A percentile compares a stretch with the other conserved stretches of the same genome.
phyloP scores from a whole-genome alignment of 108 stramenopile genomes.

The Skeletonema potamos region DNA sequence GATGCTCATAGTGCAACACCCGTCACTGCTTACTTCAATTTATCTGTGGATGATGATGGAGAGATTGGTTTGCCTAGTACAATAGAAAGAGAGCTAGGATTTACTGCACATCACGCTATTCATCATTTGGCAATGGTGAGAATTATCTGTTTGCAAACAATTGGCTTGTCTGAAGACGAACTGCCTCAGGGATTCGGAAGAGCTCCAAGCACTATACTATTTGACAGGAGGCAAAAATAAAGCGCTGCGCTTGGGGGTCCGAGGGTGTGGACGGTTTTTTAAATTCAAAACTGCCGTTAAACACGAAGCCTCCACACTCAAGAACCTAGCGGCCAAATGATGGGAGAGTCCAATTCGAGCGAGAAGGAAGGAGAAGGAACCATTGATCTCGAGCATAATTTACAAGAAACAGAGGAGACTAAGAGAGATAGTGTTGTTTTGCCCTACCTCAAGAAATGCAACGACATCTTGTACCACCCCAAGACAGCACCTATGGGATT shows the following conservation, averaged over 20 bases:
- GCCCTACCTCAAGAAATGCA: neutral
- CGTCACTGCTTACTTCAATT: constrained; percentile 71
- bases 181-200: constrained; percentile 74
- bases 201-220: constrained; percentile 79
- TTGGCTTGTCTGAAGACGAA: constrained; percentile 48
- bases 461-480: neutral
- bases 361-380: neutral
- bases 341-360: neutral
- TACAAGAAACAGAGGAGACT: neutral
- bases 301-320: too few relatives aligned
- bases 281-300: too few relatives aligned
- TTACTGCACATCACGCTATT: constrained; percentile 90
- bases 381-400: neutral
- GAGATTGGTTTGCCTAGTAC: constrained; percentile 66
- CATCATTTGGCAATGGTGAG: constrained; percentile 94
- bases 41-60: constrained; percentile 55
- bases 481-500: neutral
- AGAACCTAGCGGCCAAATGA: too few relatives aligned
- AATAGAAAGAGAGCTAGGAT: constrained; percentile 83
- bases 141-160: constrained; percentile 64
- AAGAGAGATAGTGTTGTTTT: neutral
- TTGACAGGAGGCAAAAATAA: constrained; percentile 36
- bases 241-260: too few relatives aligned
- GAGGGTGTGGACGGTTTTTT: too few relatives aligned
- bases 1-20: constrained; percentile 3